Evolutionary conservation across 129 eudicot species (phyloP), one percentile per base, ranked within the genome.

Genomic region (Oenanthe sinensis): DNA sequence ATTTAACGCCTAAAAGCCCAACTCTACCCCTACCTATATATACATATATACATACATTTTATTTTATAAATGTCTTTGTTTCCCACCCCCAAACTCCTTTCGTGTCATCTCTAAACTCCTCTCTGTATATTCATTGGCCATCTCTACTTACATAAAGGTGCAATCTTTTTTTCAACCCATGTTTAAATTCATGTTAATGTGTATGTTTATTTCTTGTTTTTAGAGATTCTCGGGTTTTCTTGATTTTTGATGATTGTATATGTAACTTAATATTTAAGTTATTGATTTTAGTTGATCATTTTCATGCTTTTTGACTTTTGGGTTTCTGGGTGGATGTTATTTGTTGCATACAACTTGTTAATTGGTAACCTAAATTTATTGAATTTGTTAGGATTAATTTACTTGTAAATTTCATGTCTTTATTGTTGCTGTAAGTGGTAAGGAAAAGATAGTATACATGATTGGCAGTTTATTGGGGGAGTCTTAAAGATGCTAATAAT

Each of bases 21-120:
- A 58, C 67, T 58, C 13, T 58, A 22, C 33, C 30, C 50, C 50
- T 17, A 50, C 58, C n/a, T 50, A 50, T 50, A 50, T 17, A 50
- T 50, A 50, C 58, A 50, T 0, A 50, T 5, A 28, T 4, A 67
- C 77, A 82, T 71, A 75, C 42, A 5, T 5, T 82, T 75, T 85
- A 5, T 5, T 82, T 75, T 85, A 85, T 84, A 88, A 82, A 84
- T 20, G 82, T 75, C 77, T 79, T 80, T 73, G 45, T 80, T 81
- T 62, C 44, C 73, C 63, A 55, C 46, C 85, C 85, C 49, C 72
- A 81, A 77, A 83, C 78, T 81, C 85, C 71, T 65, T 71, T 74
- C 87, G 79, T 80, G 67, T 58, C 24, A 15, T 74, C 74, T 72
- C 13, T 39, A 16, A 36, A 49, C 69, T 77, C 68, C 36, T n/a